phyloP scores from a whole-genome alignment of 345 rosid species.

The Boechera retrofracta region DNA sequence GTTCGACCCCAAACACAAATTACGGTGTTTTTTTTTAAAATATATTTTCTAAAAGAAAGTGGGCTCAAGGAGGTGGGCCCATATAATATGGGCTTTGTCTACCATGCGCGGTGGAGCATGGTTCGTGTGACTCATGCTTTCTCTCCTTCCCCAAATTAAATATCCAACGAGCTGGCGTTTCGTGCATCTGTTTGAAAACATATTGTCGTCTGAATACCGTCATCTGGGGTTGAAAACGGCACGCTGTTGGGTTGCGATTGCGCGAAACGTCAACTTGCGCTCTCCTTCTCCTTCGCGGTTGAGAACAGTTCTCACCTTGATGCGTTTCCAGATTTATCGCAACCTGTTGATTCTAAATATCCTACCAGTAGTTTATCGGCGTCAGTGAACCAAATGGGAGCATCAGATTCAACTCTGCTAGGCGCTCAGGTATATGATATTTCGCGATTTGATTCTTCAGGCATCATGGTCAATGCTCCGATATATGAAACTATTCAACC shows the following conservation, averaged over 20 bases:
- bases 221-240: constrained; percentile 8
- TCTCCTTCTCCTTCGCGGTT: background rate
- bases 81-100: constrained; percentile 38
- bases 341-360: background rate
- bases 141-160: constrained; percentile 12
- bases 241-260: background rate
- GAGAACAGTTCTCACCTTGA: too few relatives aligned
- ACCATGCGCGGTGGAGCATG: constrained; percentile 44
- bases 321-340: background rate
- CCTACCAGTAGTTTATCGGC: background rate
- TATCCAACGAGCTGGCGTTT: constrained; percentile 28
- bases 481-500: background rate
- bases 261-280: constrained; percentile 9
- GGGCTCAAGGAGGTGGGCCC: constrained; percentile 42
- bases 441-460: constrained; percentile 10
- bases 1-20: constrained; percentile 10
- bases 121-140: constrained; percentile 33
- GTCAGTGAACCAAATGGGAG: constrained; percentile 27
- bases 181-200: constrained; percentile 17
- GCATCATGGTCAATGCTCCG: background rate
- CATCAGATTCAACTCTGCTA: constrained; percentile 42
- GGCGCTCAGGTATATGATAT: constrained; percentile 53
- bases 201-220: background rate
- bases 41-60: background rate
- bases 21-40: background rate